phyloP scores from a whole-genome alignment of 192 early-diverging fungal species.

The Entomortierella chlamydospora region DNA sequence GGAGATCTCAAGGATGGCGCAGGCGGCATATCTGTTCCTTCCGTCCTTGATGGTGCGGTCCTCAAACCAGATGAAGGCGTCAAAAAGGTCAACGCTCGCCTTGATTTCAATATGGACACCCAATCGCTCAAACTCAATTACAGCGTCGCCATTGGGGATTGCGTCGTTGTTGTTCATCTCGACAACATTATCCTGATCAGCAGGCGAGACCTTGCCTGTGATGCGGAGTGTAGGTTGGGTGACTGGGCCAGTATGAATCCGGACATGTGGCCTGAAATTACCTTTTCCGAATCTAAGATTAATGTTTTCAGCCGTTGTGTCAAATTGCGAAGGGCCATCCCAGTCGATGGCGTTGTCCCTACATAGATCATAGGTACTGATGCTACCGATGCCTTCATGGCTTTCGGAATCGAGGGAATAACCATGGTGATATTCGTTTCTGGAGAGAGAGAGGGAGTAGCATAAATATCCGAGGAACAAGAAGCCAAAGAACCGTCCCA shows the following conservation, averaged over 20 bases:
- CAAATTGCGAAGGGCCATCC: conserved; percentile 17
- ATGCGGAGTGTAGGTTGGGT: conserved; percentile 15
- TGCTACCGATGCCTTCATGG: neutral
- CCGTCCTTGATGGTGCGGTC: neutral
- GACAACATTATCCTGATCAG: neutral
- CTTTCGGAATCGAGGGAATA: neutral
- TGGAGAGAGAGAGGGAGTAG: neutral
- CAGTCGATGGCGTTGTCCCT: conserved; percentile 1
- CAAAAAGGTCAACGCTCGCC: conserved; percentile 1
- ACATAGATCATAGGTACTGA: neutral
- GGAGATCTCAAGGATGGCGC: conserved; percentile 9
- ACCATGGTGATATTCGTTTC: neutral
- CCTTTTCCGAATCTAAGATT: conserved; percentile 15
- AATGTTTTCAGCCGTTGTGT: conserved; percentile 16
- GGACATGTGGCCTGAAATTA: neutral
- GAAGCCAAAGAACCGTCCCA: neutral
- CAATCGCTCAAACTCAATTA: neutral
- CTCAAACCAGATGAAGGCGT: conserved; percentile 25
- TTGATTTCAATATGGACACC: conserved; percentile 19
- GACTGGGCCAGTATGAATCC: conserved; percentile 7
- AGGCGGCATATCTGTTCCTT: conserved; percentile 6
- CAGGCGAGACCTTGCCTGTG: conserved; percentile 15
- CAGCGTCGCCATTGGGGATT: neutral
- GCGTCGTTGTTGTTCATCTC: neutral
- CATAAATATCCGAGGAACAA: neutral